These are phyloP conservation scores for Sclerotinia spermophila DNA, from an alignment of 2,329 filamentous ascomycete species.

Conservation along the genomic window DNA sequence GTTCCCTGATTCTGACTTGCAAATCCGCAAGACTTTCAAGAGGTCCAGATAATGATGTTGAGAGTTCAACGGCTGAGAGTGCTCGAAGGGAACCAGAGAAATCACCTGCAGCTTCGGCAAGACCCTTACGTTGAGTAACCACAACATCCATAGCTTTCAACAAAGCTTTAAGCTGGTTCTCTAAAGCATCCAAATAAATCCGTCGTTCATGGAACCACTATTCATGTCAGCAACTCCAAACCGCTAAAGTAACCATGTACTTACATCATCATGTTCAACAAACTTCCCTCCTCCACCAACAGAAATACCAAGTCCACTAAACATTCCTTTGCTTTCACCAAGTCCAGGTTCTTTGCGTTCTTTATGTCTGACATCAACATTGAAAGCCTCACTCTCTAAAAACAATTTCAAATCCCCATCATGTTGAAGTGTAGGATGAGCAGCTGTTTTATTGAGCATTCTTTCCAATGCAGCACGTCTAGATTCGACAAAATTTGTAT, in stretches of 20 bases:
- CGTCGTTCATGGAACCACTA: slow-evolving; percentile 97
- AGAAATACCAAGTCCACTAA: slow-evolving; percentile 77
- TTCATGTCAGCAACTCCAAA: slow-evolving; percentile 27
- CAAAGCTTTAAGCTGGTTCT: slow-evolving; percentile 84
- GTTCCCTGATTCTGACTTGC: slow-evolving; percentile 87
- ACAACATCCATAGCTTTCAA: slow-evolving; percentile 94
- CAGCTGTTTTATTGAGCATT: slow-evolving; percentile 95
- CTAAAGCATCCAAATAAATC: slow-evolving; percentile 89
- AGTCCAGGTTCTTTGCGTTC: slow-evolving; percentile 84
- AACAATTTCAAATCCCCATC: slow-evolving; percentile 95
- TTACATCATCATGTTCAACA: slow-evolving; percentile 92
- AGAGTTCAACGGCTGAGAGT: slow-evolving; percentile 87
- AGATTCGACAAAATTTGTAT: slow-evolving; percentile 94
- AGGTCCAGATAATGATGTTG: slow-evolving; percentile 80
- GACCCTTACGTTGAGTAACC: slow-evolving; percentile 84
- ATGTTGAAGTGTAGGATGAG: slow-evolving; percentile 85
- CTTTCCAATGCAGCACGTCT: slow-evolving; percentile 87
- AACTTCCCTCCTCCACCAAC: slow-evolving; percentile 82
- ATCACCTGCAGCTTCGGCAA: slow-evolving; percentile 89
- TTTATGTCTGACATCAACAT: slow-evolving; percentile 95
- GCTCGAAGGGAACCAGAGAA: slow-evolving; percentile 92
- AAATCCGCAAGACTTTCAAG: slow-evolving; percentile 89
- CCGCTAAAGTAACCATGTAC: slow-evolving; percentile 34
- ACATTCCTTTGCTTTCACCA: slow-evolving; percentile 87
- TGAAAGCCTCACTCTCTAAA: slow-evolving; percentile 93